phyloP scores from a whole-genome alignment of 179 eudicot species.

The Spinacia oleracea region DNA sequence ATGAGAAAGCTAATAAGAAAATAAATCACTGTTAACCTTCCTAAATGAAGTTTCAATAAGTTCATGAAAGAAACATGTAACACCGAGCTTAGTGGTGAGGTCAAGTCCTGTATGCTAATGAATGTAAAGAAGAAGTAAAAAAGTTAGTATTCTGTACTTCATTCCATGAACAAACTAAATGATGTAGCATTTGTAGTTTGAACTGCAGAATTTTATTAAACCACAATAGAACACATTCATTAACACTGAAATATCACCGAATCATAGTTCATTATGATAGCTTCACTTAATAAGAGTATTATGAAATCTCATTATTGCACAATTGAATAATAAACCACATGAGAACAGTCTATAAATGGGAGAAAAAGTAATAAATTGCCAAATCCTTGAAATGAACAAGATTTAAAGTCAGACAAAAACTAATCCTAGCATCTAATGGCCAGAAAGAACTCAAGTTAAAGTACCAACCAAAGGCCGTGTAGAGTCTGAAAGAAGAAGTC shows the following conservation, averaged over 20 bases:
- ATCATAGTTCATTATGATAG: not conserved
- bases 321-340: not conserved
- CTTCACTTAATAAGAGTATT: not conserved
- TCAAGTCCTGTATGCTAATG: not conserved
- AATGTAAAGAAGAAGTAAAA: not conserved
- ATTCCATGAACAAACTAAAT: not conserved
- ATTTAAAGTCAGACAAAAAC: not conserved
- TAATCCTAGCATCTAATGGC: not conserved
- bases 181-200: not conserved
- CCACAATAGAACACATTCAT: not conserved
- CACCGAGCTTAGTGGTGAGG: not conserved
- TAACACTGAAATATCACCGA: not conserved
- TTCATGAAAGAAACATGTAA: not conserved
- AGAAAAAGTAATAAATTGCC: not conserved
- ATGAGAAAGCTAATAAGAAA: not conserved
- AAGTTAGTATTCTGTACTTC: not conserved
- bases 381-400: not conserved
- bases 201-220: not conserved
- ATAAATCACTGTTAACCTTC: not conserved
- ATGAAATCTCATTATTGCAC: no score
- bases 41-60: not conserved
- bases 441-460: not conserved
- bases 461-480: slow-evolving; percentile 76
- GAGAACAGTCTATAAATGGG: not conserved
- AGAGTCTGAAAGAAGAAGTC: slow-evolving; percentile 57